Conservation (phyloP, 2,329 filamentous ascomycete genomes). For the Fusarium hostae region DNA sequence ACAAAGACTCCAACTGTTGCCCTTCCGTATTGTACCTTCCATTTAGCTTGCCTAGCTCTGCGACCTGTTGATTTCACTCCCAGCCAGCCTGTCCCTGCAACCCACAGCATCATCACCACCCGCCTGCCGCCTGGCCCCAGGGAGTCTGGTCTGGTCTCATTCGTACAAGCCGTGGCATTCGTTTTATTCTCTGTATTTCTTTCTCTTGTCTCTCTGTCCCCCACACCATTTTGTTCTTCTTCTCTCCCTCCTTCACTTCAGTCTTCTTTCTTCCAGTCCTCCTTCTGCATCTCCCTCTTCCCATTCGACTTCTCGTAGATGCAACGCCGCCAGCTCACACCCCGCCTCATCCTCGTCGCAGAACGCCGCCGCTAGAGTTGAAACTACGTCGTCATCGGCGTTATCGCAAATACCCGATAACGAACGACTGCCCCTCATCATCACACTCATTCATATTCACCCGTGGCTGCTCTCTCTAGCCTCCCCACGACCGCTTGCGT, state of each 20-base stretch:
- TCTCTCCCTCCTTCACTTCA: background rate
- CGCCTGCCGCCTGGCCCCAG: conserved; percentile 21
- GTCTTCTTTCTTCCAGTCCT: background rate
- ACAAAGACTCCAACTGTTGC: conserved; percentile 35
- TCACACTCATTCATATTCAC: conserved; percentile 23
- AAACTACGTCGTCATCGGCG: conserved; percentile 44
- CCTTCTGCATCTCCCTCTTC: background rate
- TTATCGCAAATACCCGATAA: conserved; percentile 45
- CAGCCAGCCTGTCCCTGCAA: conserved; percentile 42
- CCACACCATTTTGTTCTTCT: conserved; percentile 28
- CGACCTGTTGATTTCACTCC: conserved; percentile 35
- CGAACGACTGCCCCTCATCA: conserved; percentile 43
- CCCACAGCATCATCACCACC: conserved; percentile 44
- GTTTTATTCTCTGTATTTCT: conserved; percentile 34
- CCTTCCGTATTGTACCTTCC: conserved; percentile 17
- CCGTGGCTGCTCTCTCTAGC: conserved; percentile 15
- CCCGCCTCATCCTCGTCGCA: conserved; percentile 26
- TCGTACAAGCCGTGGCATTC: conserved; percentile 45
- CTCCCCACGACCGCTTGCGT: conserved; percentile 16
- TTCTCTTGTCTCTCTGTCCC: conserved; percentile 28
- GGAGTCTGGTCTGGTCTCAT: conserved; percentile 36
- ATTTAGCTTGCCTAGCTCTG: conserved; percentile 20
- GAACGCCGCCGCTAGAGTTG: conserved; percentile 39
- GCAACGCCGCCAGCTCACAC: conserved; percentile 7
- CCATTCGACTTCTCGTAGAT: background rate